Conservation (phyloP, 2,329 filamentous ascomycete genomes). For the Podosphaera fusca region DNA sequence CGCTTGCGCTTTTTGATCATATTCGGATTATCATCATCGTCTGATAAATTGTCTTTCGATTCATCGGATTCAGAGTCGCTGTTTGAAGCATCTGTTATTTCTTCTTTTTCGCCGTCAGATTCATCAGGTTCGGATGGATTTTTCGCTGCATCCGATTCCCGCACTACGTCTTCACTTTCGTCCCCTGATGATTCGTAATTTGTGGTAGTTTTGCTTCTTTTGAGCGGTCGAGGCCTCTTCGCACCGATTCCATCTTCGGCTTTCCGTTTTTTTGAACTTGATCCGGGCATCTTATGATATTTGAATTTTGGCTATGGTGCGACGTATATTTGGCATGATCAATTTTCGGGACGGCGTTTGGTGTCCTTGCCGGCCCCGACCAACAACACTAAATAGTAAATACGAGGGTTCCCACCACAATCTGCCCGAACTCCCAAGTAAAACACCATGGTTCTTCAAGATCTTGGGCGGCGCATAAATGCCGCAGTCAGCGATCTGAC, state of each 20-base stretch:
- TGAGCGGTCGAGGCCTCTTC: constrained; percentile 23
- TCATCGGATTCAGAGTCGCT: constrained; percentile 16
- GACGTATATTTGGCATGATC: not conserved
- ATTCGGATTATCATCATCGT: constrained; percentile 19
- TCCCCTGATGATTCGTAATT: constrained; percentile 36
- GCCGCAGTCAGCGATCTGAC: constrained; percentile 86
- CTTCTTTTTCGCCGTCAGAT: constrained; percentile 15
- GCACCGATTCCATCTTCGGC: constrained; percentile 33
- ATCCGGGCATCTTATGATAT: constrained; percentile 12
- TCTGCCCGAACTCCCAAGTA: not conserved
- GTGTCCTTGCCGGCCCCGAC: too few relatives aligned
- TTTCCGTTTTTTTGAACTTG: constrained; percentile 28
- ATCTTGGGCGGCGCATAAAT: constrained; percentile 95
- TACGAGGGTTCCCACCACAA: too few relatives aligned
- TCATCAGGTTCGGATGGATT: constrained; percentile 8
- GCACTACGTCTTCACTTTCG: constrained; percentile 19
- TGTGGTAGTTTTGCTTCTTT: constrained; percentile 38
- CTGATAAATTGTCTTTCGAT: constrained; percentile 15
- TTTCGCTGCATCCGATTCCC: constrained; percentile 25
- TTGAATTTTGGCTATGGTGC: constrained; percentile 1
- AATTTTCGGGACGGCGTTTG: too few relatives aligned
- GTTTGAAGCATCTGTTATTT: constrained; percentile 18
- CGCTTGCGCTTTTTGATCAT: constrained; percentile 45
- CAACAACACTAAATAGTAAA: too few relatives aligned
- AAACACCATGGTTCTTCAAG: constrained; percentile 75